Evolutionary conservation across 1,139 yeast genomes (phyloP).

Genomic region (Meyerozyma smithsonii): DNA sequence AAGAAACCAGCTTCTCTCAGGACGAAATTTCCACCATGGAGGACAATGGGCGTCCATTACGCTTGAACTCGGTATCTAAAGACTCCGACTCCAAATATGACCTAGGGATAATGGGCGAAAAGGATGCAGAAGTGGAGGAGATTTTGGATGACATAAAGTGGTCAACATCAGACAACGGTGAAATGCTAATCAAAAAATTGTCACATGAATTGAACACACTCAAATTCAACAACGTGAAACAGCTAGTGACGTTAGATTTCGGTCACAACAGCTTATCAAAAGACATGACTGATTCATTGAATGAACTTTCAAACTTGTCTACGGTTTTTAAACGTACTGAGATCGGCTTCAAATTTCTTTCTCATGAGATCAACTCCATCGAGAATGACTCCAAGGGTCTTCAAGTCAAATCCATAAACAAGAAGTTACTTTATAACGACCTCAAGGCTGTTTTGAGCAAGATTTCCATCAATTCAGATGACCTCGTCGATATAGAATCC

Average conservation of each 20-base stretch:
- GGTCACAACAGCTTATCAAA: conserved; percentile 26
- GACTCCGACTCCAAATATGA: conserved; percentile 4
- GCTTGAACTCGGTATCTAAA: background rate
- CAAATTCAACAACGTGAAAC: conserved; percentile 35
- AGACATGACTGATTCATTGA: conserved; percentile 41
- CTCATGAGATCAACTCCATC: conserved; percentile 64
- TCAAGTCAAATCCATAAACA: conserved; percentile 80
- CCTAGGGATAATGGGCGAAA: conserved; percentile 16
- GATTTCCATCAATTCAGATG: conserved; percentile 57
- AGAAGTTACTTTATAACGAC: conserved; percentile 66
- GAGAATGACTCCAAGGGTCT: conserved; percentile 78
- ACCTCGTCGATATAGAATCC: conserved; percentile 44
- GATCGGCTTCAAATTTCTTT: conserved; percentile 38
- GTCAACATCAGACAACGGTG: conserved; percentile 62
- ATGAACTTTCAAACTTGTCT: conserved; percentile 65
- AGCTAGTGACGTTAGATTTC: conserved; percentile 37
- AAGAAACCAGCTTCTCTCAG: background rate
- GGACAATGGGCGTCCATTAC: background rate
- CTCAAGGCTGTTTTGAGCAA: conserved; percentile 64
- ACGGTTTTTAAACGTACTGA: conserved; percentile 42
- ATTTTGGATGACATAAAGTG: conserved; percentile 72
- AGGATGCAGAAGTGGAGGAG: conserved; percentile 54
- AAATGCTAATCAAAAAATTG: conserved; percentile 51
- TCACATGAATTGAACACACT: conserved; percentile 33
- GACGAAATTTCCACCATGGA: background rate